phyloP scores from a whole-genome alignment of 352 stramenopile species.

The Phytophthora europaea region DNA sequence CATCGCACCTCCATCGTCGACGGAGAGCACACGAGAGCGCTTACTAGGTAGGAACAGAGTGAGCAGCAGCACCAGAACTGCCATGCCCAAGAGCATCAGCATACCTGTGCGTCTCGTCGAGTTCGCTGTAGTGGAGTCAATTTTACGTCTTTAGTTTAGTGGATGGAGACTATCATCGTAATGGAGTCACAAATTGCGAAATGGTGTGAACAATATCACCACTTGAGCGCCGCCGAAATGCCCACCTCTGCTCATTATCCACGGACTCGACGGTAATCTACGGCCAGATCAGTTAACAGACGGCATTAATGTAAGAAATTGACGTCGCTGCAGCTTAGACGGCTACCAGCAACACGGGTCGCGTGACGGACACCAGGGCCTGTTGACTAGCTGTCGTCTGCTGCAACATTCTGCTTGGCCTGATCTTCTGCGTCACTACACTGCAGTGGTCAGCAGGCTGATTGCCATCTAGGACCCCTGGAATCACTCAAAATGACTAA shows the following conservation, averaged over 20 bases:
- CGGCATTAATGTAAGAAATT: not conserved
- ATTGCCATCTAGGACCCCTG: not conserved
- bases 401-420: not conserved
- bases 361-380: not conserved
- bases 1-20: conserved; percentile 71
- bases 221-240: too few relatives aligned
- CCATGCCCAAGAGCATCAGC: too few relatives aligned
- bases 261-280: not conserved
- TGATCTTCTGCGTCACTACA: too few relatives aligned
- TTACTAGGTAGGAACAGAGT: conserved; percentile 73
- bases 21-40: conserved; percentile 66
- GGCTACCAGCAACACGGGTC: not conserved
- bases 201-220: too few relatives aligned
- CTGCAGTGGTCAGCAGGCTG: not conserved
- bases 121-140: too few relatives aligned
- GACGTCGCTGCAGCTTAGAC: not conserved
- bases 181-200: too few relatives aligned
- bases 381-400: not conserved
- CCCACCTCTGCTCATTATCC: too few relatives aligned
- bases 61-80: conserved; percentile 64
- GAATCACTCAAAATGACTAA: too few relatives aligned
- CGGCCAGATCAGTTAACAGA: not conserved
- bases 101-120: too few relatives aligned
- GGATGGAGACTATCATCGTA: too few relatives aligned
- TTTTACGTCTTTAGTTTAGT: too few relatives aligned